Evolutionary conservation across 176 grass and related monocot species (phyloP).

Genomic region (Oropetium thomaeum): DNA sequence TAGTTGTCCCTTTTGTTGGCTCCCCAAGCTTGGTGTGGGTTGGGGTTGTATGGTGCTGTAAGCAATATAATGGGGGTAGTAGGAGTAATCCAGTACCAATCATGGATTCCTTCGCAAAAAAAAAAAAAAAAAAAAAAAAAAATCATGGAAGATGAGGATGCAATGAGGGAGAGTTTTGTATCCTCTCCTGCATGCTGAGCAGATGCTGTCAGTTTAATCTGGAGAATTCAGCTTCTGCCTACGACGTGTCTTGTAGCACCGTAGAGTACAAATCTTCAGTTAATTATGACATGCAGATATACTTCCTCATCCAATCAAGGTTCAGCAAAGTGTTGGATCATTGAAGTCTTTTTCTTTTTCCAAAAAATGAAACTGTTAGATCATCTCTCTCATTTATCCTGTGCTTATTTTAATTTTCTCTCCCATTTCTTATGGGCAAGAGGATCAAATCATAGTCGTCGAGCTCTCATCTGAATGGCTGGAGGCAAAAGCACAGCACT

Average conservation of each 20-base stretch:
- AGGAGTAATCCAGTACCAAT: slow-evolving; percentile 1
- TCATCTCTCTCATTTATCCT: slow-evolving; percentile 1
- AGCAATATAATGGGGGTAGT: background rate
- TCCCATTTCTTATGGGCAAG: background rate
- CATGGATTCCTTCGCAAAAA: no score
- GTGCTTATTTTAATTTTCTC: background rate
- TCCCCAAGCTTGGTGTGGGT: slow-evolving; percentile 1
- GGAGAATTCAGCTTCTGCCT: background rate
- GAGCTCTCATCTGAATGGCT: slow-evolving; percentile 26
- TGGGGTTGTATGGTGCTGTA: background rate
- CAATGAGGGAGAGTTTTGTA: slow-evolving; percentile 41
- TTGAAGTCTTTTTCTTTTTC: background rate
- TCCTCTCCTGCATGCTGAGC: slow-evolving; percentile 32
- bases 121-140: no score
- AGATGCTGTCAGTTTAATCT: slow-evolving; percentile 10
- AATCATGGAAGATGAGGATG: slow-evolving; percentile 31
- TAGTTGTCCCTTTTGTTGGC: background rate
- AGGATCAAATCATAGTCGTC: slow-evolving; percentile 4
- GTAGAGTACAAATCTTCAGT: slow-evolving; percentile 13
- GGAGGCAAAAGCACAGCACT: slow-evolving; percentile 28
- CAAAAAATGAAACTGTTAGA: background rate
- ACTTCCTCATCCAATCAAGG: slow-evolving; percentile 17
- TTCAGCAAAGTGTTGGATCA: background rate
- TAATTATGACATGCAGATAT: slow-evolving; percentile 19
- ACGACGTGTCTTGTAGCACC: background rate